phyloP scores from a whole-genome alignment of 1,284 basidiomycete species.

The Sporisorium sorghi region DNA sequence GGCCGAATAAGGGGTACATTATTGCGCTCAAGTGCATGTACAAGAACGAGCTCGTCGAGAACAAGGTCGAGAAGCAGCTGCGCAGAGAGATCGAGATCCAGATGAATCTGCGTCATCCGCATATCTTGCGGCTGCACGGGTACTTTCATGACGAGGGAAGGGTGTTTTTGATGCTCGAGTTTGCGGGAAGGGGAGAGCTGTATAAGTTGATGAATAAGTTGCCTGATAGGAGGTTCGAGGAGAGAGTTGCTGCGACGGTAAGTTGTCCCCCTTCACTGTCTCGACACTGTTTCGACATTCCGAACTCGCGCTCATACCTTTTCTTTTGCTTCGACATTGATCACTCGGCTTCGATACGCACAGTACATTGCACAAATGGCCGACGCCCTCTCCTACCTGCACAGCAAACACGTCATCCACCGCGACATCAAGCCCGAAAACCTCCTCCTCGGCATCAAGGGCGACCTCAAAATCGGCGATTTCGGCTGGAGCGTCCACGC shows the following conservation, averaged over 20 bases:
- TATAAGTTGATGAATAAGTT: conserved; percentile 92
- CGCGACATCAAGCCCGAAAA: conserved; percentile 99
- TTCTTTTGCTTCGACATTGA: background rate
- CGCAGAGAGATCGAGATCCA: conserved; percentile 98
- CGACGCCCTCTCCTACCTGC: conserved; percentile 91
- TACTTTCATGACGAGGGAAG: conserved; percentile 98
- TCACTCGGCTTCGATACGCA: background rate
- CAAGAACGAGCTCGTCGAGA: conserved; percentile 93
- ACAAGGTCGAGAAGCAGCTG: conserved; percentile 80
- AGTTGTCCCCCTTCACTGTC: conserved; percentile 60
- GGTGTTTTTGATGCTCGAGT: conserved; percentile 98
- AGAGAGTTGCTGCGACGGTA: conserved; percentile 80
- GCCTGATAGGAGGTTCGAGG: conserved; percentile 79
- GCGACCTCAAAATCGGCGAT: conserved; percentile 97
- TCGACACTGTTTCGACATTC: background rate
- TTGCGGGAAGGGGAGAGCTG: conserved; percentile 92
- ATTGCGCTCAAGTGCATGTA: conserved; percentile 96
- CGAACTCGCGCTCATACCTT: no score
- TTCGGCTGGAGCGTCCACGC: conserved; percentile 99
- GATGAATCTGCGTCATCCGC: conserved; percentile 94
- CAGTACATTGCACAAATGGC: conserved; percentile 98
- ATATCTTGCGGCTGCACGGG: conserved; percentile 91
- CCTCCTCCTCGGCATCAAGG: conserved; percentile 90
- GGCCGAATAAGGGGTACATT: conserved; percentile 76
- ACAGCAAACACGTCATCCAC: conserved; percentile 96